A percentile compares a stretch with the other conserved stretches of the same genome.
phyloP scores from a whole-genome alignment of 495 filamentous ascomycete species.

The Xanthoparmelia taractica region DNA sequence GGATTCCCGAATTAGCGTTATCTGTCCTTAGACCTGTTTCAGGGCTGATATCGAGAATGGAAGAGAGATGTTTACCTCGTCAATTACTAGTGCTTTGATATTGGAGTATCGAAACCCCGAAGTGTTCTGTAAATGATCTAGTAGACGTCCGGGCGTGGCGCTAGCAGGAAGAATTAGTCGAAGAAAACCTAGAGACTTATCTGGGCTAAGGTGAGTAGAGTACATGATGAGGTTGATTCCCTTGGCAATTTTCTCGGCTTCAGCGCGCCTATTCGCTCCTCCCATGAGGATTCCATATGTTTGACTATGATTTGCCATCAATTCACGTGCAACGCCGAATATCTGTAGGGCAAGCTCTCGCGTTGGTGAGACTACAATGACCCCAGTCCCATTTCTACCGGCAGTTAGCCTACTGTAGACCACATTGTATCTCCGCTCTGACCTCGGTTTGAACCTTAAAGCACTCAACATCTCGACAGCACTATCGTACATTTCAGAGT shows the following conservation, averaged over 20 bases:
- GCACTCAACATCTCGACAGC: constrained; percentile 90
- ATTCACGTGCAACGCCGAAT: constrained; percentile 86
- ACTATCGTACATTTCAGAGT: neutral
- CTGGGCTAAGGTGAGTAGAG: neutral
- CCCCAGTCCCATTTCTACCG: constrained; percentile 40
- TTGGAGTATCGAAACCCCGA: constrained; percentile 85
- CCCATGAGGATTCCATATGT: constrained; percentile 51
- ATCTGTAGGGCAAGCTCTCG: constrained; percentile 93
- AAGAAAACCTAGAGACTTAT: neutral
- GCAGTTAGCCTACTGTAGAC: constrained; percentile 26
- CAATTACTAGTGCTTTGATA: constrained; percentile 76
- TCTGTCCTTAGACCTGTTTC: neutral
- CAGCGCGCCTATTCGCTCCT: constrained; percentile 81
- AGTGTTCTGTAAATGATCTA: constrained; percentile 94
- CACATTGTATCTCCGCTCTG: constrained; percentile 31
- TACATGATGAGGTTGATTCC: constrained; percentile 83
- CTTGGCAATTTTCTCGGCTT: constrained; percentile 89
- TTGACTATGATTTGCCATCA: constrained; percentile 81
- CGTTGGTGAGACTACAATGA: constrained; percentile 77
- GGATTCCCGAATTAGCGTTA: neutral
- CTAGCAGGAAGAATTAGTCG: neutral
- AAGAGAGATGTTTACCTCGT: constrained; percentile 81
- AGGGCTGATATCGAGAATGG: too few species aligned
- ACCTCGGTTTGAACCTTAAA: constrained; percentile 77
- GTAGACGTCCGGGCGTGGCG: constrained; percentile 83